Base-by-base conservation (phyloP, 2,329 filamentous ascomycete genomes). In the Botrytis medusae region DNA sequence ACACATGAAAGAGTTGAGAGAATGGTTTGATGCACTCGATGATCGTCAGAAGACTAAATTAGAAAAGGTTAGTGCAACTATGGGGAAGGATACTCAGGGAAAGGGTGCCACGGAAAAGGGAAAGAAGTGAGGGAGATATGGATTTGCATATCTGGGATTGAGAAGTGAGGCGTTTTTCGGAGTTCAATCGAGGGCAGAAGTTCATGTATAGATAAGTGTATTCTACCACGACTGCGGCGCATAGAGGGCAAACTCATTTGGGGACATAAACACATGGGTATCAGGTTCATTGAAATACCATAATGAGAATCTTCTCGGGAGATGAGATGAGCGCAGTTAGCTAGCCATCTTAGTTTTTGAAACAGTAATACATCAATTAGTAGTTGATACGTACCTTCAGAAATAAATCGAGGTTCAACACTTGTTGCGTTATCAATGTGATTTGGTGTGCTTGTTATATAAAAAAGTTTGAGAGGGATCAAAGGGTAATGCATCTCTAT, bases 1-100 rank as follows among this genome's bases (percentile, higher is more conserved):
- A 42, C 86, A 89, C 76, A 85, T 87, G 71, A 79, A 79, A 63
- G 82, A 83, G 71, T 80, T 91, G 75, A 83, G 83, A 75, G 88
- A 86, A 85, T 82, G 80, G 80, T 81, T 78, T 74, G 61, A 67
- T n/a, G 69, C 34, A 18, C 80, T 90, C 69, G 87, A 88, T 42
- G 63, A 60, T 22, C 54, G 37, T 25, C 51, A 67, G 25, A 72
- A 60, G 54, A 68, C 25, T 6, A 68, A 69, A 14, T 16, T 72
- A 12, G 51, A 69, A 9, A 69, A n/a, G 40, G 63, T 60, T 42
- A 61, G 46, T 29, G 48, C 63, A 9, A 42, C 42, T 6, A 69
- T 69, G n/a, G 54, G 51, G 34, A 62, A 57, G 40, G 48, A 32
- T 40, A 16, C 63, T 46, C 40, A 64, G 14, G 54, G 32, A 8